Evolutionary conservation across 805 yeast genomes (phyloP).

Genomic region (Nakazawaea siamensis): DNA sequence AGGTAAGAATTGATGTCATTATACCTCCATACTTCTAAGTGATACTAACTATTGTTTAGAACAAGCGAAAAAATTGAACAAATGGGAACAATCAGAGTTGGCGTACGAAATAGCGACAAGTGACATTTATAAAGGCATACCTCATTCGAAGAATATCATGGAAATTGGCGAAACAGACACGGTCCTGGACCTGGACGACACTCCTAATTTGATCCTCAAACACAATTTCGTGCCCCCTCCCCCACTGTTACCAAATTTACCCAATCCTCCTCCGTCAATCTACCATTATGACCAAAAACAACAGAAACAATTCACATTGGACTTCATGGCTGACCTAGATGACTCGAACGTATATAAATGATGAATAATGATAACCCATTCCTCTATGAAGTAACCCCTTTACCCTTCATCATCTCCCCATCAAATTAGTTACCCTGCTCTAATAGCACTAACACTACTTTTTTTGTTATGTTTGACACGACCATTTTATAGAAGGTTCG

Average conservation of each 20-base stretch:
- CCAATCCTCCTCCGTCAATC: constrained; percentile 29
- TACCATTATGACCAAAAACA: constrained; percentile 15
- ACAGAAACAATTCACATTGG: constrained; percentile 12
- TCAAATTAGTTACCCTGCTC: too few species aligned
- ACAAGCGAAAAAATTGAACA: constrained; percentile 15
- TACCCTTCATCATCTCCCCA: too few species aligned
- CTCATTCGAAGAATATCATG: constrained; percentile 18
- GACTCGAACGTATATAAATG: background rate
- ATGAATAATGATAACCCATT: background rate
- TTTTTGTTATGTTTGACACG: too few species aligned
- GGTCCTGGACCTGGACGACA: too few species aligned
- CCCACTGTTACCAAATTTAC: constrained; percentile 23
- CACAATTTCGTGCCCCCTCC: constrained; percentile 22
- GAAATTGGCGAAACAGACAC: too few species aligned
- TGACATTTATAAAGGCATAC: constrained; percentile 27
- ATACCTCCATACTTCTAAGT: constrained; percentile 1
- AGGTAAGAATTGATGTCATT: constrained; percentile 18
- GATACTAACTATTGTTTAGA: constrained; percentile 5
- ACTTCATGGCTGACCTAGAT: too few species aligned
- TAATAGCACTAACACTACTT: too few species aligned
- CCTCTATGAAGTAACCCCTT: too few species aligned
- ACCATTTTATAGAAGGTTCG: too few species aligned
- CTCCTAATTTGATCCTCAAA: constrained; percentile 3
- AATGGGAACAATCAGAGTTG: constrained; percentile 16
- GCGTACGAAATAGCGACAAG: constrained; percentile 29